phyloP scores from a whole-genome alignment of 2,329 filamentous ascomycete species.

The Scortechinia acanthostroma region DNA sequence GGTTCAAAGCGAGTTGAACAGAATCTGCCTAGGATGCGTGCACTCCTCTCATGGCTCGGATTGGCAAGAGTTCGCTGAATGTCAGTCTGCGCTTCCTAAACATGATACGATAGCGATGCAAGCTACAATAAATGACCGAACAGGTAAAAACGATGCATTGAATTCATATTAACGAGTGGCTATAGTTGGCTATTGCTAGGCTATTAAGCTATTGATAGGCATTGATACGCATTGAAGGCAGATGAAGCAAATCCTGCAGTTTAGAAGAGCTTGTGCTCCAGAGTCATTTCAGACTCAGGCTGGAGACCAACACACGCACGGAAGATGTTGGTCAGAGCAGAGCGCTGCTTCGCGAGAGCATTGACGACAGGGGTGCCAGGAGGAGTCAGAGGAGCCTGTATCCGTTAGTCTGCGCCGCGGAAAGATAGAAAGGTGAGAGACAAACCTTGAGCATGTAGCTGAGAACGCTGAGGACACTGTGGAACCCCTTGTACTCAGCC shows the following conservation, averaged over 20 bases:
- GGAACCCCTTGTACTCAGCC: conserved; percentile 82
- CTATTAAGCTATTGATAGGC: too few species aligned
- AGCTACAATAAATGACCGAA: too few species aligned
- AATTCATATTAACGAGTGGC: background rate
- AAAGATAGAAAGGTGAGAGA: too few species aligned
- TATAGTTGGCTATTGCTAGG: background rate
- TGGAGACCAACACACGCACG: conserved; percentile 92
- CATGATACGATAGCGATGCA: too few species aligned
- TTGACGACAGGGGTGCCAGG: conserved; percentile 94
- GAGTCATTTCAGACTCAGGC: conserved; percentile 96
- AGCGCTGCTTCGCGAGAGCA: conserved; percentile 89
- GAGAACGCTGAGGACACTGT: conserved; percentile 90
- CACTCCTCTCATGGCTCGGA: too few species aligned
- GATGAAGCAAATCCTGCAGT: background rate
- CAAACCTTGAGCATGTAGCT: conserved; percentile 99
- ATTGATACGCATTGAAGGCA: too few species aligned
- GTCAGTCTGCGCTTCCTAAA: too few species aligned
- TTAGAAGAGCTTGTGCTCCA: conserved; percentile 95
- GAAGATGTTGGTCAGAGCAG: conserved; percentile 94
- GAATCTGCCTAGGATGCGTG: too few species aligned
- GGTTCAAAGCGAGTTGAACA: too few species aligned
- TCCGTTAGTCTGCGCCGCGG: too few species aligned
- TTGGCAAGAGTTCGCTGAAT: too few species aligned
- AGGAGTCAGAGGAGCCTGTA: conserved; percentile 87
- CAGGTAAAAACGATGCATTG: too few species aligned